Percentiles rank a stretch among this genome's conserved stretches.
These are phyloP conservation scores for Globisporangium emineosum DNA, from an alignment of 352 stramenopile genomes.

Conservation along the genomic window DNA sequence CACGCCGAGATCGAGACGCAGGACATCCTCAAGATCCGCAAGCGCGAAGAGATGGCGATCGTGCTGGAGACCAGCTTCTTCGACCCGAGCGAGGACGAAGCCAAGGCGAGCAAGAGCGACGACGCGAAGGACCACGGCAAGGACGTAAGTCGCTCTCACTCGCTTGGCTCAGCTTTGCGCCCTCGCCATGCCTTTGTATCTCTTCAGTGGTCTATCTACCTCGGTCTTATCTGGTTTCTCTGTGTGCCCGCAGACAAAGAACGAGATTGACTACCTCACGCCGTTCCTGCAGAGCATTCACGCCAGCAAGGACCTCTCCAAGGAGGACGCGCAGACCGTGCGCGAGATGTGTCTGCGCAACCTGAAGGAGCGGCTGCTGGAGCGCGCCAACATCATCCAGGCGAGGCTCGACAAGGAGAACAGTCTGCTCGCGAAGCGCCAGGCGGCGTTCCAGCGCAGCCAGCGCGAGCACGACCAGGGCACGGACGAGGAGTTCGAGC, in stretches of 20 bases:
- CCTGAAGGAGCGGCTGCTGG: conserved; percentile 91
- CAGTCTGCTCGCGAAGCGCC: conserved; percentile 84
- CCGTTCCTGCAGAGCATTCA: conserved; percentile 90
- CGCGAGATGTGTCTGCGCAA: conserved; percentile 90
- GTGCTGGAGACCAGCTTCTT: conserved; percentile 86
- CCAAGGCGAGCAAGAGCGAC: conserved; percentile 56
- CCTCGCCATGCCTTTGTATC: neutral
- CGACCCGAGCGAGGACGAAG: conserved; percentile 64
- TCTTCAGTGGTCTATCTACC: no score
- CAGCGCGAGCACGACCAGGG: conserved; percentile 89
- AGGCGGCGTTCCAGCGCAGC: conserved; percentile 91
- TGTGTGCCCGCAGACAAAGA: conserved; percentile 39
- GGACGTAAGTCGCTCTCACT: conserved; percentile 34
- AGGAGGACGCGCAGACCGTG: conserved; percentile 85
- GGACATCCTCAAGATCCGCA: conserved; percentile 88
- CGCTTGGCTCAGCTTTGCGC: neutral
- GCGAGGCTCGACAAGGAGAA: conserved; percentile 92
- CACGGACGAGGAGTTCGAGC: conserved; percentile 92
- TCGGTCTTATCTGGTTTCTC: neutral
- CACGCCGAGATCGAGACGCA: conserved; percentile 88
- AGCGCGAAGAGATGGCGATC: conserved; percentile 86
- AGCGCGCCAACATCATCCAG: conserved; percentile 95
- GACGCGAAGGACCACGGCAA: conserved; percentile 64
- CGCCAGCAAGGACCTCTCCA: conserved; percentile 44
- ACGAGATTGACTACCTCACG: conserved; percentile 91